Percentiles rank a stretch among this genome's conserved stretches.
These are phyloP conservation scores for Naumovozyma baii DNA, from an alignment of 805 yeast species.

Conservation along the genomic window DNA sequence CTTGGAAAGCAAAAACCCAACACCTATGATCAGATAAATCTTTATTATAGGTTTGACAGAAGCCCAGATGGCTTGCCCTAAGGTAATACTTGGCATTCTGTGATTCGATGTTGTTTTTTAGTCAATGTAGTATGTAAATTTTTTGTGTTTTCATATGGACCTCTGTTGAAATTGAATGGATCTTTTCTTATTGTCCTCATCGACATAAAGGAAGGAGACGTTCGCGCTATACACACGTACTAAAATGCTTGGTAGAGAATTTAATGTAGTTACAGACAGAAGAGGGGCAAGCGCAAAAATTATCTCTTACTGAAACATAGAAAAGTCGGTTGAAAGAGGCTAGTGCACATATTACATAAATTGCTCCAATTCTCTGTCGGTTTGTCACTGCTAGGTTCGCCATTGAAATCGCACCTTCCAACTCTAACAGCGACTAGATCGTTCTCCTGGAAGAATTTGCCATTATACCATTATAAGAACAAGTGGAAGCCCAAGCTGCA, in stretches of 20 bases:
- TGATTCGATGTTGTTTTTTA: no score
- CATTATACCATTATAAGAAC: neutral
- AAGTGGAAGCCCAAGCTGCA: neutral
- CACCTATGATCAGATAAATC: constrained; percentile 55
- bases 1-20: constrained; percentile 52
- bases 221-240: neutral
- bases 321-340: no score
- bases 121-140: no score
- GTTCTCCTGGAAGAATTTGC: neutral
- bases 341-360: no score
- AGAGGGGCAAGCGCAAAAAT: no score
- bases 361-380: neutral
- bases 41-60: constrained; percentile 67
- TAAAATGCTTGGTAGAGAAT: neutral
- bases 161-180: no score
- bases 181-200: neutral
- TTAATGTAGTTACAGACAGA: neutral
- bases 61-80: constrained; percentile 28
- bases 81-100: constrained; percentile 1
- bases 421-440: neutral
- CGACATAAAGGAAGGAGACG: neutral
- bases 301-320: no score
- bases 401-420: neutral
- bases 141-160: no score
- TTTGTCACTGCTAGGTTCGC: neutral